Conservation (phyloP, 2,329 filamentous ascomycete genomes). For the Phaeosphaeriaceae sp. region DNA sequence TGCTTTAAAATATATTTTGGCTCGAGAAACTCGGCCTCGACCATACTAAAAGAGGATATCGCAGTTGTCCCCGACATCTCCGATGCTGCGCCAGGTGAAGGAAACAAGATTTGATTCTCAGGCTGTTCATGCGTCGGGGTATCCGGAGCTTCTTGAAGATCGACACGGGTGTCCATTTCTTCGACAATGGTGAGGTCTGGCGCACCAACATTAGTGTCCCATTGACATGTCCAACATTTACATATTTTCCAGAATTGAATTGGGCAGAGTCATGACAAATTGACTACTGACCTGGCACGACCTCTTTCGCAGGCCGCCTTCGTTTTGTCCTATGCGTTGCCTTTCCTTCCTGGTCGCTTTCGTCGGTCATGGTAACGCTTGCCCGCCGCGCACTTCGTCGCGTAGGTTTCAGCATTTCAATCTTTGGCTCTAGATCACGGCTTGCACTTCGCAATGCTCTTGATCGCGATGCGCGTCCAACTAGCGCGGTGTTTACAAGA, state of each 20-base stretch:
- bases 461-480: slow-evolving; percentile 32
- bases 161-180: slow-evolving; percentile 35
- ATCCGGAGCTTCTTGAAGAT: slow-evolving; percentile 25
- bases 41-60: slow-evolving; percentile 54
- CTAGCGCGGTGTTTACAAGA: slow-evolving; percentile 22
- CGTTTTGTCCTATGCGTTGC: slow-evolving; percentile 28
- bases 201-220: slow-evolving; percentile 12
- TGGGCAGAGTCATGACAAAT: slow-evolving; percentile 1
- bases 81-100: slow-evolving; percentile 48
- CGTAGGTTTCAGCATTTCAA: slow-evolving; percentile 24
- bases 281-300: slow-evolving; percentile 36
- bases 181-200: slow-evolving; percentile 46
- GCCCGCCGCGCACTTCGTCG: slow-evolving; percentile 38
- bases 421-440: slow-evolving; percentile 40
- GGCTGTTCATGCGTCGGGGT: slow-evolving; percentile 27
- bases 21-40: slow-evolving; percentile 52
- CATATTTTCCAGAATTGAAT: not conserved
- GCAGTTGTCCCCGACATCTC: slow-evolving; percentile 56
- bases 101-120: slow-evolving; percentile 17
- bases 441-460: slow-evolving; percentile 50
- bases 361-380: slow-evolving; percentile 34
- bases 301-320: slow-evolving; percentile 28
- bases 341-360: slow-evolving; percentile 25
- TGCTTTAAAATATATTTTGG: slow-evolving; percentile 50
- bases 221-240: not conserved